Base-by-base conservation (phyloP, 768 basidiomycete genomes). In the Dioszegia aurantiaca region DNA sequence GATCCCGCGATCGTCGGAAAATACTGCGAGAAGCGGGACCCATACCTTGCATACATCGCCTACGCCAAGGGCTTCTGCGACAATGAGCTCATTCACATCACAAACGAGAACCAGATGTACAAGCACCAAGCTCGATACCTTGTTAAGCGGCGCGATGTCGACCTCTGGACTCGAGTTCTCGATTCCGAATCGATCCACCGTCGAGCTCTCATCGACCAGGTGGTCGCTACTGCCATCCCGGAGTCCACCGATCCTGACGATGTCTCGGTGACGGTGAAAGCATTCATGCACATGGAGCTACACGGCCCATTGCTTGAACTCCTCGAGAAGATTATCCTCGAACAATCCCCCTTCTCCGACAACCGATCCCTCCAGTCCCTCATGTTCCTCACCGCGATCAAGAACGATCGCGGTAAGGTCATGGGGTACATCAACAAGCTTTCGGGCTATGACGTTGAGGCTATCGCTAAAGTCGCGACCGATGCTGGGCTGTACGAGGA, bases 81-180 rank as follows among this genome's bases (percentile, higher is more conserved):
- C 64, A 91, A 98, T 4, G 95, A 99, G 78, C 83, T 99, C 59
- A 93, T 99, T 72, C 77, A 85, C 21, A 94, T 99, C 76, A 98
- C 95, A 46, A 98, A 98, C 74, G 93, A 94, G 65, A 99, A 99
- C 80, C 87, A 92, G 12, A 99, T 99, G 95, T 99, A 93, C 84
- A 99, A 98, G 79, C 94, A 99, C 71, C 95, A 98, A 78, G 90
- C 95, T 52, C 87, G 95, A 27, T 99, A 99, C 79, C 85, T 99
- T 58, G 89, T 97, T 73, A 95, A 93, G 79, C 87, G 95, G 67
- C 89, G 95, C 61, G 86, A 90, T 61, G 85, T 88, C 16, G 95
- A 98, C 61, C 84, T 99, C 28, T 99, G 95, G 95, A 85, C 87
- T 1, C 91, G 97, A 78, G 95, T 99, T 33, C 86, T 99, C 55